These are phyloP conservation scores for Solanum hybrid DNA, from an alignment of 305 asterid genomes.

Conservation along the genomic window DNA sequence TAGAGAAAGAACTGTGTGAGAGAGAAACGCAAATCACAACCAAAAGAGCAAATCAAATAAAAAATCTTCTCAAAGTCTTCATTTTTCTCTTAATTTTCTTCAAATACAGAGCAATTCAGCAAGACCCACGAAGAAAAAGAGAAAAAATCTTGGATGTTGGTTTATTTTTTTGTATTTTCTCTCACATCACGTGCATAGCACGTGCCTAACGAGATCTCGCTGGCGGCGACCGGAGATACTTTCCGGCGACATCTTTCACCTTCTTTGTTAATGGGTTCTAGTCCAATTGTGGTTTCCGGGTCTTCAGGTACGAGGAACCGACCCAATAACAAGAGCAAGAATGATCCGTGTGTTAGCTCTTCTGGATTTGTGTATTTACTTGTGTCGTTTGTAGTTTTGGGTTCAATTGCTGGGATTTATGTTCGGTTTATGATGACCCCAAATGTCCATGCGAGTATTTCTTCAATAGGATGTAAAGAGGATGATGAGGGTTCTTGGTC, in stretches of 20 bases:
- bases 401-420: conserved; percentile 46
- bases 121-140: not conserved
- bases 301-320: conserved; percentile 19
- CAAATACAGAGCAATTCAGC: not conserved
- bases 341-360: conserved; percentile 23
- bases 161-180: not conserved
- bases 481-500: conserved; percentile 96
- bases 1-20: not conserved
- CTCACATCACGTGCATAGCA: not conserved
- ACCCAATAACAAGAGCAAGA: conserved; percentile 1
- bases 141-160: not conserved
- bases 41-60: not conserved
- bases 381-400: conserved; percentile 47
- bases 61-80: not conserved
- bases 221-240: not conserved
- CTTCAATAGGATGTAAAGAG: conserved; percentile 28
- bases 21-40: not conserved
- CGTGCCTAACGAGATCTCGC: not conserved
- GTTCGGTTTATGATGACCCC: conserved; percentile 47
- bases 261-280: conserved; percentile 34
- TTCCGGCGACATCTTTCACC: not conserved
- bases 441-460: conserved; percentile 37
- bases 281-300: conserved; percentile 22
- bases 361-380: conserved; percentile 56
- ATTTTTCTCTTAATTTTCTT: not conserved